Conservation (phyloP, 495 filamentous ascomycete species). For the Podospora anserina region DNA sequence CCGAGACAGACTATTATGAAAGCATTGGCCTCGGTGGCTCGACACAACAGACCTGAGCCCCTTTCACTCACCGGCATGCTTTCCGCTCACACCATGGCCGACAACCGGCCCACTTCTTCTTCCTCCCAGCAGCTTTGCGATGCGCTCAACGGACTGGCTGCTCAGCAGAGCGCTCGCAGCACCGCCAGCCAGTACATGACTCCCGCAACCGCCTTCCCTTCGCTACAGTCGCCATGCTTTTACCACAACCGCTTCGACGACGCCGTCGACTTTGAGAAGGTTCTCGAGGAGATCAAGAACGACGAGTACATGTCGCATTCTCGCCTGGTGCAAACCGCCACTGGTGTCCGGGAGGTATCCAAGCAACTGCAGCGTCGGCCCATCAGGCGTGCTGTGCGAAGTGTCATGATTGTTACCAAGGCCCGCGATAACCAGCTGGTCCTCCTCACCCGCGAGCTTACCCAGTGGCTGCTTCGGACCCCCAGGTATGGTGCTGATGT, state of each 20-base stretch:
- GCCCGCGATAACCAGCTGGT: slow-evolving; percentile 88
- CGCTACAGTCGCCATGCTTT: slow-evolving; percentile 87
- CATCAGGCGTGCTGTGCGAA: slow-evolving; percentile 81
- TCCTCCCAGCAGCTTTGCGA: slow-evolving; percentile 63
- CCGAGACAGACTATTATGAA: slow-evolving; percentile 86
- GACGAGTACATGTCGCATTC: slow-evolving; percentile 92
- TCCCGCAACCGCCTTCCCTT: slow-evolving; percentile 60
- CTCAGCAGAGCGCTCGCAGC: slow-evolving; percentile 37
- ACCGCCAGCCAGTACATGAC: slow-evolving; percentile 37
- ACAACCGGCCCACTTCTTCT: slow-evolving; percentile 47
- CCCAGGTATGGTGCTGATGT: slow-evolving; percentile 73
- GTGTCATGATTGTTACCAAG: slow-evolving; percentile 96
- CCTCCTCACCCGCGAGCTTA: slow-evolving; percentile 75
- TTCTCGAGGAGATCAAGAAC: slow-evolving; percentile 87
- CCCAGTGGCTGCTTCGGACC: slow-evolving; percentile 81
- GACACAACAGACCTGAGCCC: slow-evolving; percentile 55
- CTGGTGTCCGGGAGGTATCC: slow-evolving; percentile 88
- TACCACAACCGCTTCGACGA: slow-evolving; percentile 97
- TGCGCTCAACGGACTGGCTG: slow-evolving; percentile 60
- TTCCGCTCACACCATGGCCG: slow-evolving; percentile 42
- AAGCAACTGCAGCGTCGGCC: slow-evolving; percentile 87
- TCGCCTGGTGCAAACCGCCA: slow-evolving; percentile 88
- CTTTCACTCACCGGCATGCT: slow-evolving; percentile 55
- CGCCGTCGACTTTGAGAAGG: slow-evolving; percentile 89
- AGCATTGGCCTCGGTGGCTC: slow-evolving; percentile 71